A percentile compares a stretch with the other conserved stretches of the same genome.
Evolutionary conservation across 306 rosid species (phyloP).

Genomic region (Cucurbita ficifolia): DNA sequence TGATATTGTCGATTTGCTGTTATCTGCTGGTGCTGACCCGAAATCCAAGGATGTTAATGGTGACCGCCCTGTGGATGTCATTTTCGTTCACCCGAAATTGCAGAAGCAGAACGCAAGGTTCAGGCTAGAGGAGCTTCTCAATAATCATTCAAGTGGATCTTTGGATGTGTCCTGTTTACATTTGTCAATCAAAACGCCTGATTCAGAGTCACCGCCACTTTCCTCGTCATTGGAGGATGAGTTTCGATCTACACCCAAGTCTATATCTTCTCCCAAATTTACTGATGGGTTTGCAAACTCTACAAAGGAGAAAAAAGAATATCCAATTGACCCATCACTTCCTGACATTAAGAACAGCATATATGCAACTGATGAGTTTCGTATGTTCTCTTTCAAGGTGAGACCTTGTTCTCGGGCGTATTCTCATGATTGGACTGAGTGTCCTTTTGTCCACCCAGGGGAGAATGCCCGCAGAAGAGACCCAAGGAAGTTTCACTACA

Average conservation of each 20-base stretch:
- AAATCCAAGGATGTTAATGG: slow-evolving; percentile 42
- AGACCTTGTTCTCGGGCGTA: slow-evolving; percentile 90
- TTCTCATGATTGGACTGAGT: slow-evolving; percentile 94
- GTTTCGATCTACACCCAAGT: slow-evolving; percentile 36
- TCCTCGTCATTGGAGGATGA: slow-evolving; percentile 43
- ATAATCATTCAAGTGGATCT: slow-evolving; percentile 22
- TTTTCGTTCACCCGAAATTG: slow-evolving; percentile 53
- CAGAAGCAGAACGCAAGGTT: slow-evolving; percentile 20
- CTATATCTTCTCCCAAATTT: slow-evolving; percentile 43
- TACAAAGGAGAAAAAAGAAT: slow-evolving; percentile 55
- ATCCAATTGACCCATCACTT: slow-evolving; percentile 77
- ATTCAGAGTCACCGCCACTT: slow-evolving; percentile 32
- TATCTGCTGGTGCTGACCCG: slow-evolving; percentile 56
- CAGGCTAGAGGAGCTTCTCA: slow-evolving; percentile 8
- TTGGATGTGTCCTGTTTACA: slow-evolving; percentile 23
- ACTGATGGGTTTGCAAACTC: slow-evolving; percentile 28
- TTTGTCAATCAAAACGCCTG: slow-evolving; percentile 19
- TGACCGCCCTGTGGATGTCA: slow-evolving; percentile 53
- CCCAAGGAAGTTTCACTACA: slow-evolving; percentile 80
- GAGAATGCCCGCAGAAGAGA: slow-evolving; percentile 92
- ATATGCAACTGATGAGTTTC: slow-evolving; percentile 81
- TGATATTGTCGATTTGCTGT: slow-evolving; percentile 48
- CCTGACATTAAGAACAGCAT: slow-evolving; percentile 90
- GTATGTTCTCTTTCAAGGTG: slow-evolving; percentile 87
- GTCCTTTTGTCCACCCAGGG: slow-evolving; percentile 94